Evolutionary conservation across 2,329 filamentous ascomycete genomes (phyloP).

Genomic region (Aspergillus aculeatus): DNA sequence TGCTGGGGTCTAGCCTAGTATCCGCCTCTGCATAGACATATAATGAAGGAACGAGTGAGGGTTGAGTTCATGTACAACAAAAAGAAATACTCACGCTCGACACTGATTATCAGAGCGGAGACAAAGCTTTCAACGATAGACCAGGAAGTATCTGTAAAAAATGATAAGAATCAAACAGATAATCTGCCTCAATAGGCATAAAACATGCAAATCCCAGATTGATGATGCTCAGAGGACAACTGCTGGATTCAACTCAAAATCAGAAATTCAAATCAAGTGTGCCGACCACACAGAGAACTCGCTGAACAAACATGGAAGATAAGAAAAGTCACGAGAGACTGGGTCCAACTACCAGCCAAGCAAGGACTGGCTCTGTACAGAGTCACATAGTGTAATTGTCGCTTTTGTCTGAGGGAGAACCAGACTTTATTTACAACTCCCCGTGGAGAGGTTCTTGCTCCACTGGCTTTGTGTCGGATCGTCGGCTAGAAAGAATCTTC

Average conservation of each 20-base stretch:
- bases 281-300: not conserved
- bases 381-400: not conserved
- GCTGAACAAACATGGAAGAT: slow-evolving; percentile 1
- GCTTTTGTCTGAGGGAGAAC: not conserved
- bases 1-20: not conserved
- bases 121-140: not conserved
- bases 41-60: not conserved
- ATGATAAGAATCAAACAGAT: not conserved
- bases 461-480: slow-evolving; percentile 25
- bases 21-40: not conserved
- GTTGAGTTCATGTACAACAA: not conserved
- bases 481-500: slow-evolving; percentile 64
- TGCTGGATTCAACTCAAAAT: not conserved
- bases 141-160: not conserved
- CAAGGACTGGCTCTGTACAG: not conserved
- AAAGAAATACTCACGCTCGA: not conserved
- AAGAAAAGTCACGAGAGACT: slow-evolving; percentile 1
- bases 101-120: not conserved
- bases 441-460: slow-evolving; percentile 20
- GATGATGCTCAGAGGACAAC: not conserved
- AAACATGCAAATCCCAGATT: slow-evolving; percentile 6
- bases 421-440: slow-evolving; percentile 23
- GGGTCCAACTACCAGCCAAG: not conserved
- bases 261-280: not conserved
- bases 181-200: not conserved